phyloP scores from a whole-genome alignment of 2,329 filamentous ascomycete species.

The Sporothrix protearum region DNA sequence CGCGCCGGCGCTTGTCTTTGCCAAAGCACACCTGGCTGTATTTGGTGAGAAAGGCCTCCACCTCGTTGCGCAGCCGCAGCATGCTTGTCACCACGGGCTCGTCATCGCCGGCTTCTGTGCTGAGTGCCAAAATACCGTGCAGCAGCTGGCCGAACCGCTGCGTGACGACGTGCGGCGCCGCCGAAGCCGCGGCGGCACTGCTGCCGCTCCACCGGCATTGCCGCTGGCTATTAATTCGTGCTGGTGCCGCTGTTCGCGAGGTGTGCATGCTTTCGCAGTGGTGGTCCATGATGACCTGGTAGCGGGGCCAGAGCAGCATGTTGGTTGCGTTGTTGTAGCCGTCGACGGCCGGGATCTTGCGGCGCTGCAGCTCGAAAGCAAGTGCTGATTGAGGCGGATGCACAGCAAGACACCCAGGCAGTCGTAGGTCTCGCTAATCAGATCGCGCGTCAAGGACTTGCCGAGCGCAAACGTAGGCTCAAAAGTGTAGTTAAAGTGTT shows the following conservation, averaged over 20 bases:
- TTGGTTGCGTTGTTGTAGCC: conserved; percentile 90
- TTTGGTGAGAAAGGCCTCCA: conserved; percentile 77
- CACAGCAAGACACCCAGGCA: conserved; percentile 84
- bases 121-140: conserved; percentile 77
- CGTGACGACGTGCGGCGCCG: conserved; percentile 85
- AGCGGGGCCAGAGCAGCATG: conserved; percentile 94
- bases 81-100: conserved; percentile 86
- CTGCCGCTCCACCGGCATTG: conserved; percentile 32
- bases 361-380: conserved; percentile 87
- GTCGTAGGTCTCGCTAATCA: conserved; percentile 75
- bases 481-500: conserved; percentile 83
- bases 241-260: conserved; percentile 44
- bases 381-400: conserved; percentile 87
- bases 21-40: conserved; percentile 66
- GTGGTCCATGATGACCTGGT: conserved; percentile 89
- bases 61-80: conserved; percentile 70
- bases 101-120: conserved; percentile 87
- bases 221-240: conserved; percentile 28
- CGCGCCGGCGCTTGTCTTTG: conserved; percentile 71
- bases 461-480: conserved; percentile 85
- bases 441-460: conserved; percentile 67
- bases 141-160: conserved; percentile 94
- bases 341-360: conserved; percentile 85
- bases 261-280: conserved; percentile 82
- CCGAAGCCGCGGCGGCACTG: conserved; percentile 57